A percentile compares a stretch with the other conserved stretches of the same genome.
Evolutionary conservation across 176 grass and related monocot species (phyloP).

Genomic region (Paspalum vaginatum): DNA sequence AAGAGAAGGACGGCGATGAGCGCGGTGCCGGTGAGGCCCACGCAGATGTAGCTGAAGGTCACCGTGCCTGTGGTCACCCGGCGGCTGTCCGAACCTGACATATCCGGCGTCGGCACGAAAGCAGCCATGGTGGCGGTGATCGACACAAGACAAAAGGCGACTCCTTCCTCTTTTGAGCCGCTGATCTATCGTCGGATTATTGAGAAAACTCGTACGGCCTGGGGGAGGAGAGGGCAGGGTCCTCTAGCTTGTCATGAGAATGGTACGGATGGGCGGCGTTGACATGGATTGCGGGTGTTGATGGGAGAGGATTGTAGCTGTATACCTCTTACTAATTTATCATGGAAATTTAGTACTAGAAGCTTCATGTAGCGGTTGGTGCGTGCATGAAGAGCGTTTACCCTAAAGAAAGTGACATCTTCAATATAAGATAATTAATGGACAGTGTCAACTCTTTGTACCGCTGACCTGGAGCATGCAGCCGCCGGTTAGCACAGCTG

Average conservation of each 20-base stretch:
- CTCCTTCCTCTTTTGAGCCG: background rate
- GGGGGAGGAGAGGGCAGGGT: no score
- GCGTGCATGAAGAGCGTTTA: background rate
- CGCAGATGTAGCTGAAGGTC: conserved; percentile 53
- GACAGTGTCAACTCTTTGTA: conserved; percentile 10
- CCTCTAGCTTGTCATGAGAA: background rate
- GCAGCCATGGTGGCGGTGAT: conserved; percentile 26
- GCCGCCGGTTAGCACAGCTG: background rate
- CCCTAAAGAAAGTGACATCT: background rate
- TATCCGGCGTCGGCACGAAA: background rate
- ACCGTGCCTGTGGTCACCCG: background rate
- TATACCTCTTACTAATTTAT: background rate
- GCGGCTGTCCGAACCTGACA: background rate
- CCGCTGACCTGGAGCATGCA: background rate
- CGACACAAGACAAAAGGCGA: background rate
- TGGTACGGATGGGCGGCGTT: conserved; percentile 20
- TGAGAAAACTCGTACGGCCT: background rate
- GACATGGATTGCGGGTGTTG: background rate
- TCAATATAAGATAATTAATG: background rate
- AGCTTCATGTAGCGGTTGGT: background rate
- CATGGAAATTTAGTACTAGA: background rate
- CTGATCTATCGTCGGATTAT: background rate
- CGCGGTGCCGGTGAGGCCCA: conserved; percentile 24
- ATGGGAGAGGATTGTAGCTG: background rate
- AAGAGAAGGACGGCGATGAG: conserved; percentile 32